Base-by-base conservation (phyloP, 139 green algal species). In the Asterochloris erici region DNA sequence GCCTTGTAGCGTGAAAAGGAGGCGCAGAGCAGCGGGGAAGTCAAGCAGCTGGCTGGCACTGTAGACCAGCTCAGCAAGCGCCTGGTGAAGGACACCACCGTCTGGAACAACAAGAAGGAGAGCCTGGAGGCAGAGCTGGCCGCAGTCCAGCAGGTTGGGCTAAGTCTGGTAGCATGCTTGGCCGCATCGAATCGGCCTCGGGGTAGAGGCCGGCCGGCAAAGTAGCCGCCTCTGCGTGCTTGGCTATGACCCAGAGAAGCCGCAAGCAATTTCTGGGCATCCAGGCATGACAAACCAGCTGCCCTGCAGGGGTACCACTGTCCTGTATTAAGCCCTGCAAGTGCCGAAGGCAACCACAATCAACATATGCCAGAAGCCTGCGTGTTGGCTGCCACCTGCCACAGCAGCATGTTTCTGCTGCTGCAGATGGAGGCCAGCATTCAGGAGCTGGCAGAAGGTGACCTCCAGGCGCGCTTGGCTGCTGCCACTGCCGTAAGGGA, bases 81-180 rank as follows among this genome's bases (percentile, higher is more conserved):
- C 13, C 77, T 97, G 83, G 92, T 93, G 14, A 89, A 91, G 78
- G 90, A 91, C 69, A 95, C 83, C 14, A 92, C 88, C 16, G 84
- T 61, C 26, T 87, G 85, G 71, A 94, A 91, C 77, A 92, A 95
- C 79, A 88, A 90, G 66, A 82, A 90, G 79, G 92, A 95, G 60
- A 81, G 62, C 14, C 81, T 95, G 28, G 84, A 90, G 9, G 64
- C 64, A 26, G 93, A 97, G 83, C 79, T 86, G 74, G 87, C 79
- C 0, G 79, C 38, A 38, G 93, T 70, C 76, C 63, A 73, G 66
- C 78, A 77, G 71, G 71, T 77, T 1, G 2, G 10, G 2, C 10
- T 24, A 2, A 24, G 4, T 24, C 4, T 71, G 71, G n/a, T 24
- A 77, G 23, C 24, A 38, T 2, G 71, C 71, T 38, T 77, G 19